A percentile compares a stretch with the other conserved stretches of the same genome.
These are phyloP conservation scores for Tricholoma sp. DNA, from an alignment of 768 basidiomycete genomes.

Conservation along the genomic window DNA sequence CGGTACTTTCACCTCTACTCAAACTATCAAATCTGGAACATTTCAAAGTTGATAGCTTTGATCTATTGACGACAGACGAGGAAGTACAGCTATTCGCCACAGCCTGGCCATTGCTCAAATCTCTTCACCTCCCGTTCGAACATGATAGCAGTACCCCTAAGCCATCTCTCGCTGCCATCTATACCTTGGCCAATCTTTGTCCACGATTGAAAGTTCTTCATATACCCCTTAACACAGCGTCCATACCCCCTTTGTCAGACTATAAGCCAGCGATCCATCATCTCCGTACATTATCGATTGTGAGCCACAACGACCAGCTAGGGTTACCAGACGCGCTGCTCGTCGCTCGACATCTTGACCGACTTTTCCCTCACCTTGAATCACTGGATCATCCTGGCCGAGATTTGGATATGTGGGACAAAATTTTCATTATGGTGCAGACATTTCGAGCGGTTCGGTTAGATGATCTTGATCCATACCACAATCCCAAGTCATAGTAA, in stretches of 20 bases:
- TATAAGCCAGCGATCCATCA: background rate
- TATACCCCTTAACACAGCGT: background rate
- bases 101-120: conserved; percentile 2
- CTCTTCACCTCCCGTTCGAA: background rate
- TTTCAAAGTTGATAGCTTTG: background rate
- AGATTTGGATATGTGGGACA: background rate
- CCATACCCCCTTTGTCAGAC: background rate
- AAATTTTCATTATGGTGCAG: background rate
- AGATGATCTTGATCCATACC: background rate
- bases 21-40: background rate
- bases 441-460: background rate
- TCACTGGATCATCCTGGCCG: background rate
- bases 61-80: background rate
- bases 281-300: background rate
- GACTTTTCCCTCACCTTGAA: background rate
- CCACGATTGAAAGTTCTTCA: background rate
- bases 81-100: background rate
- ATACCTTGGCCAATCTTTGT: background rate
- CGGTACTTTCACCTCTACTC: background rate
- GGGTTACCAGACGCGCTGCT: background rate
- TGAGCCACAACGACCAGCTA: background rate
- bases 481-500: background rate
- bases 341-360: conserved; percentile 3
- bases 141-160: background rate
- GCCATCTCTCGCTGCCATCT: background rate